phyloP scores from a whole-genome alignment of 2,329 filamentous ascomycete genomes.

The Daldinia eschscholtzii region DNA sequence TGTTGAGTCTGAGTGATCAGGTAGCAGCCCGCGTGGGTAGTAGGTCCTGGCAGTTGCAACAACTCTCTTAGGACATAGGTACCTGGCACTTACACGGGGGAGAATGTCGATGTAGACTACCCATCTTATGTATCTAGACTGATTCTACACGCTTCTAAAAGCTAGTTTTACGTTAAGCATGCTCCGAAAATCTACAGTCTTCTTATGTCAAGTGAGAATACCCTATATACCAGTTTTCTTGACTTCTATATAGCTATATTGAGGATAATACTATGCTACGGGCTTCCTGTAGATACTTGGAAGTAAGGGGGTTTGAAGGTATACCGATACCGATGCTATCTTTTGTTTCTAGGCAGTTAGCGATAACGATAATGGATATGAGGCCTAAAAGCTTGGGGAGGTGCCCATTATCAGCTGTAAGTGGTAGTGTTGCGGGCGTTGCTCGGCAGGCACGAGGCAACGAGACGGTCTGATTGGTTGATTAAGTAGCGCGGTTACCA shows the following conservation, averaged over 20 bases:
- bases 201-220: too few relatives aligned
- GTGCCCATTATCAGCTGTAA: neutral
- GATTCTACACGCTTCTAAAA: too few relatives aligned
- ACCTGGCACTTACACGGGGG: too few relatives aligned
- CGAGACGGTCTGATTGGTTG: slow-evolving; percentile 16
- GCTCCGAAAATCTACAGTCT: too few relatives aligned
- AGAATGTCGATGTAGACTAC: too few relatives aligned
- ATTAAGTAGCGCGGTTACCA: neutral
- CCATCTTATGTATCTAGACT: too few relatives aligned
- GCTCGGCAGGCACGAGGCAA: neutral
- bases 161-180: too few relatives aligned
- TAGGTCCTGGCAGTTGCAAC: too few relatives aligned
- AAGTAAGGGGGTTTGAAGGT: neutral
- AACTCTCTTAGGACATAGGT: too few relatives aligned
- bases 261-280: neutral
- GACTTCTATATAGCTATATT: neutral
- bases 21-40: neutral
- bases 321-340: neutral
- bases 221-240: neutral
- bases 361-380: neutral
- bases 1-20: neutral
- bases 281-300: neutral
- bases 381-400: neutral
- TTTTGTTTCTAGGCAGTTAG: neutral
- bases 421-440: neutral